Percentiles rank a stretch among this genome's conserved stretches.
These are phyloP conservation scores for Aspergillus heteromorphus DNA, from an alignment of 495 filamentous ascomycete genomes.

Conservation along the genomic window DNA sequence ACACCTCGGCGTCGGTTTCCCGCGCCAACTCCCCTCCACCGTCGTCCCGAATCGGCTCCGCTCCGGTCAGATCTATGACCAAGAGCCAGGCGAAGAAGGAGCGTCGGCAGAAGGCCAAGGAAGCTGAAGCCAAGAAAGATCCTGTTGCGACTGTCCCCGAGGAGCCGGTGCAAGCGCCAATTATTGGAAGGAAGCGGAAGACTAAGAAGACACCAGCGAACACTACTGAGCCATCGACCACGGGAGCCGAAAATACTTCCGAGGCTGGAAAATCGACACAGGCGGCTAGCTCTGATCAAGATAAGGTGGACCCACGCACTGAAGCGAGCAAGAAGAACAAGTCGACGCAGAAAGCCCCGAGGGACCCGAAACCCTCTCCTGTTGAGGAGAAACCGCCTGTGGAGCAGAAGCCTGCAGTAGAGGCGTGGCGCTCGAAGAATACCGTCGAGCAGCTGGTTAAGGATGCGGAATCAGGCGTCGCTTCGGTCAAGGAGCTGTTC, in stretches of 20 bases:
- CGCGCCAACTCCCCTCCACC: conserved; percentile 83
- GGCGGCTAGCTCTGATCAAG: conserved; percentile 16
- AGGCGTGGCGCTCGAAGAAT: conserved; percentile 41
- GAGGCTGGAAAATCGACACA: conserved; percentile 32
- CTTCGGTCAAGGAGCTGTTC: conserved; percentile 35
- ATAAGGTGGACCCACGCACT: conserved; percentile 25
- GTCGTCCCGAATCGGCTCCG: conserved; percentile 63
- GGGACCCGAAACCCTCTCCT: conserved; percentile 23
- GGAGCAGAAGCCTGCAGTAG: conserved; percentile 24
- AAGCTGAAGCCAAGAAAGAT: conserved; percentile 56
- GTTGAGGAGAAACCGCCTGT: conserved; percentile 29
- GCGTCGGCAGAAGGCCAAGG: conserved; percentile 56
- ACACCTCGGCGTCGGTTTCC: conserved; percentile 76
- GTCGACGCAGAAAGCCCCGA: conserved; percentile 32
- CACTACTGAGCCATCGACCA: conserved; percentile 35
- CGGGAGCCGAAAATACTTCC: conserved; percentile 27
- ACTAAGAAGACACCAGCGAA: conserved; percentile 62
- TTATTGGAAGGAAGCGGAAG: conserved; percentile 86
- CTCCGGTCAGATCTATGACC: conserved; percentile 71
- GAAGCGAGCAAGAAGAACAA: conserved; percentile 31
- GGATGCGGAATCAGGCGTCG: conserved; percentile 32
- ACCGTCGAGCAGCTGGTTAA: conserved; percentile 37
- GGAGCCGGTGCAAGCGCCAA: conserved; percentile 70
- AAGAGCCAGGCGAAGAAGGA: conserved; percentile 92
- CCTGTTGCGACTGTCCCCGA: conserved; percentile 48